Percentiles rank a stretch among this genome's conserved stretches.
phyloP scores from a whole-genome alignment of 2,329 filamentous ascomycete genomes.

The Diaporthe sp. region DNA sequence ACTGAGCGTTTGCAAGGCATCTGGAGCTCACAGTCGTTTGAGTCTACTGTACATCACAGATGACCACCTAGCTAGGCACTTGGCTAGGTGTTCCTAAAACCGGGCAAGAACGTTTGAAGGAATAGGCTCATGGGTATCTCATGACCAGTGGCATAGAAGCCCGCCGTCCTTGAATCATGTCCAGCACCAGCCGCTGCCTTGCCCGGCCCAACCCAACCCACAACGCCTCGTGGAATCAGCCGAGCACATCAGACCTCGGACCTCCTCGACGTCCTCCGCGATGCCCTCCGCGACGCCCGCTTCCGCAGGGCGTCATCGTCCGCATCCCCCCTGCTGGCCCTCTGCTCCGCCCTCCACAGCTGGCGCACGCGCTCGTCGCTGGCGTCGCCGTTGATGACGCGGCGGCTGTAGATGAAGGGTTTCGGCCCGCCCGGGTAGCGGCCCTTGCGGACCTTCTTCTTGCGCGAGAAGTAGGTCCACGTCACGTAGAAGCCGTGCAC shows the following conservation, averaged over 20 bases:
- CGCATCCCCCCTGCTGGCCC: not conserved
- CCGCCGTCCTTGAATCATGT: not conserved
- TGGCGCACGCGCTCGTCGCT: constrained; percentile 38
- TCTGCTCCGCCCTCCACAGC: constrained; percentile 36
- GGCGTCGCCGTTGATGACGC: constrained; percentile 39
- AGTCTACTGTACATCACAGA: not conserved
- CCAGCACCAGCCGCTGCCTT: not conserved
- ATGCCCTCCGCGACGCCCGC: not conserved
- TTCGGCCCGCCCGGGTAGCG: constrained; percentile 40
- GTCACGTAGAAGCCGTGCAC: constrained; percentile 41
- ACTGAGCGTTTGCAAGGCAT: not conserved
- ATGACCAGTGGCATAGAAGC: not conserved
- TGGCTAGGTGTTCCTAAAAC: not conserved
- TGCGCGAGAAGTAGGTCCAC: constrained; percentile 40
- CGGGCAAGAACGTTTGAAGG: no score
- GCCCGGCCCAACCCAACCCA: not conserved
- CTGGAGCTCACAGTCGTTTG: not conserved
- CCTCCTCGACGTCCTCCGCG: constrained; percentile 4
- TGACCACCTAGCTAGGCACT: not conserved
- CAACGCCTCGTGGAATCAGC: not conserved
- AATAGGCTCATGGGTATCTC: not conserved
- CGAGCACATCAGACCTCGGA: not conserved
- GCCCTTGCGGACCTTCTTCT: constrained; percentile 38
- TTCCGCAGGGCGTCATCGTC: constrained; percentile 22
- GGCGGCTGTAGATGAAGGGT: constrained; percentile 35